Conservation (phyloP, 139 green algal genomes). For the Volvox reticuliferus region DNA sequence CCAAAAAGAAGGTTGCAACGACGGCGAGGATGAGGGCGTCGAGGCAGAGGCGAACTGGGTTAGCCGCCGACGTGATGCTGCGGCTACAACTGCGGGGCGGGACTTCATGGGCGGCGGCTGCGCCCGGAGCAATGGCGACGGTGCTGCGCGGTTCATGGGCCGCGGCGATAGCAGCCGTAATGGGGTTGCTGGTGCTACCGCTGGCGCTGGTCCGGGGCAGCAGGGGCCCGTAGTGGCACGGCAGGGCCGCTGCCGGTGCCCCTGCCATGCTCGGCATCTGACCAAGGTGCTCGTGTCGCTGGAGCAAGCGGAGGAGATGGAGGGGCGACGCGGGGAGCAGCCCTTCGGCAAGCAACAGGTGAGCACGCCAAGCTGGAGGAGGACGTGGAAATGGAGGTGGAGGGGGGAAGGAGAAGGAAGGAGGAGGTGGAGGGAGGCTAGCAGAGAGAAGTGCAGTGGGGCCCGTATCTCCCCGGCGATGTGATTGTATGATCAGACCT, state of each 20-base stretch:
- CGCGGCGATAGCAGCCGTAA: too few species aligned
- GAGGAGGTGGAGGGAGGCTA: too few species aligned
- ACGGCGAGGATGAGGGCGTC: background rate
- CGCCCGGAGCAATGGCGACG: background rate
- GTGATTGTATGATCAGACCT: too few species aligned
- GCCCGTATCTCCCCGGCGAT: too few species aligned
- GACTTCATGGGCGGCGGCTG: background rate
- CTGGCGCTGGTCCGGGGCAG: background rate
- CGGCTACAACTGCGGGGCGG: background rate
- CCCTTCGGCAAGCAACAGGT: slow-evolving; percentile 28
- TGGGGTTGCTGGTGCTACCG: background rate
- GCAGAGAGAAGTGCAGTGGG: too few species aligned
- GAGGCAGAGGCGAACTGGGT: background rate
- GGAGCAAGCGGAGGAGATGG: slow-evolving; percentile 22
- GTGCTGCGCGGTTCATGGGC: background rate
- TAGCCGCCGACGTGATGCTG: too few species aligned
- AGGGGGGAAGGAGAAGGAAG: background rate
- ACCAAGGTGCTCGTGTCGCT: slow-evolving; percentile 34
- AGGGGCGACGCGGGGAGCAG: background rate
- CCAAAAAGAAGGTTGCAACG: background rate
- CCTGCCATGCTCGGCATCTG: slow-evolving; percentile 33
- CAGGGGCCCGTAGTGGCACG: background rate
- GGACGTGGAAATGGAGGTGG: background rate
- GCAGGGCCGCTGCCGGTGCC: slow-evolving; percentile 25
- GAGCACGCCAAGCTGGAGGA: background rate